phyloP scores from a whole-genome alignment of 2,329 filamentous ascomycete species.

The Karstenula rhodostoma region DNA sequence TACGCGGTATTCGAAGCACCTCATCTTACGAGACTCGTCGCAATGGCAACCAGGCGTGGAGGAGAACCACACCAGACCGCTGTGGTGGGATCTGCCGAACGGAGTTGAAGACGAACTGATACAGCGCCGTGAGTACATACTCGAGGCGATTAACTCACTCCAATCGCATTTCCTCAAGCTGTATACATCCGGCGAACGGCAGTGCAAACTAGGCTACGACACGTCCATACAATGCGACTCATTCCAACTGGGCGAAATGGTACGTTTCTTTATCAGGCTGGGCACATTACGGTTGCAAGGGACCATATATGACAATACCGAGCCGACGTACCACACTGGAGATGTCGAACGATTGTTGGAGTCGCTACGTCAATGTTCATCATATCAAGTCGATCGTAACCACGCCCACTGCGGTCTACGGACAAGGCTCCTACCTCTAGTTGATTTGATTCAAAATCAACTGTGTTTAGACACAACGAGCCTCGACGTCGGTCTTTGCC shows the following conservation, averaged over 20 bases:
- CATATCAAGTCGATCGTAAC: slow-evolving; percentile 77
- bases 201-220: slow-evolving; percentile 79
- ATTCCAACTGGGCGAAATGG: slow-evolving; percentile 80
- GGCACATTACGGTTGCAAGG: slow-evolving; percentile 65
- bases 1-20: slow-evolving; percentile 67
- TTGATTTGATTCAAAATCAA: slow-evolving; percentile 67
- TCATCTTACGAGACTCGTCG: slow-evolving; percentile 71
- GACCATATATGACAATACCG: slow-evolving; percentile 50
- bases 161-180: slow-evolving; percentile 72
- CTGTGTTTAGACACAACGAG: slow-evolving; percentile 45
- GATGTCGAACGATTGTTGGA: slow-evolving; percentile 69
- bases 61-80: slow-evolving; percentile 53
- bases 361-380: slow-evolving; percentile 70
- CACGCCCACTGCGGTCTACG: slow-evolving; percentile 78
- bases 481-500: slow-evolving; percentile 54
- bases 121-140: slow-evolving; percentile 69
- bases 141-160: slow-evolving; percentile 74
- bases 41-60: slow-evolving; percentile 60
- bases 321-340: slow-evolving; percentile 62
- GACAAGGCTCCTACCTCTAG: slow-evolving; percentile 69
- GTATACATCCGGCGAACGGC: slow-evolving; percentile 72
- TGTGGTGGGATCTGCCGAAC: slow-evolving; percentile 78
- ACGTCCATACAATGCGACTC: slow-evolving; percentile 76
- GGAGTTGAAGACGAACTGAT: slow-evolving; percentile 75
- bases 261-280: slow-evolving; percentile 72